These are phyloP conservation scores for Tolypocladium ophioglossoides DNA, from an alignment of 2,329 filamentous ascomycete species.

Conservation along the genomic window DNA sequence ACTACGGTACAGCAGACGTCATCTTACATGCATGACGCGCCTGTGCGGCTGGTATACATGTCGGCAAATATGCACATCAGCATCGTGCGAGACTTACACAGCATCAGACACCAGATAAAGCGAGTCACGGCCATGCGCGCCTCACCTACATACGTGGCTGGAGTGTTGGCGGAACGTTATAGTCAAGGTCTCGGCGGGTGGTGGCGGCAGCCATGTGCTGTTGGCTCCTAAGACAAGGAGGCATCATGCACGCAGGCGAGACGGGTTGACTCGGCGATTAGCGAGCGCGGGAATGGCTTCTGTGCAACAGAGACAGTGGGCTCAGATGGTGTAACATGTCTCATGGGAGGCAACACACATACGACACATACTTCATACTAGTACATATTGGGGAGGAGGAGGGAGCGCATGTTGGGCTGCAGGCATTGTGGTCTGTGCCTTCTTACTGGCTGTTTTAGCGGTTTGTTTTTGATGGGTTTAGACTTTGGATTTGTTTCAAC, in stretches of 20 bases:
- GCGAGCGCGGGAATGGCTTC: slow-evolving; percentile 4
- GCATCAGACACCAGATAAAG: slow-evolving; percentile 1
- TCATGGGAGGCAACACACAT: neutral
- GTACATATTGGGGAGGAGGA: neutral
- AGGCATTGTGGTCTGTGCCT: neutral
- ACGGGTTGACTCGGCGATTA: slow-evolving; percentile 4
- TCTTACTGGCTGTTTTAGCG: neutral
- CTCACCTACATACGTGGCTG: neutral
- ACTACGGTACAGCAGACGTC: neutral
- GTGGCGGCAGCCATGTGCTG: neutral
- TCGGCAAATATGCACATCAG: neutral
- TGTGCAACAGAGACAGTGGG: neutral
- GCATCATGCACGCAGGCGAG: slow-evolving; percentile 2
- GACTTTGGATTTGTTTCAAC: neutral
- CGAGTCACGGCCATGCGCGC: neutral
- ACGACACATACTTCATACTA: neutral
- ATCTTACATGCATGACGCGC: neutral
- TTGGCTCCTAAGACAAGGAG: neutral
- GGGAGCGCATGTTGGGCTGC: neutral
- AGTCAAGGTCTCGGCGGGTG: neutral
- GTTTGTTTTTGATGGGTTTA: neutral
- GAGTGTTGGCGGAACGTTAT: neutral
- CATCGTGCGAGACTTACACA: slow-evolving; percentile 1
- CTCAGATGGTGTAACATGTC: neutral
- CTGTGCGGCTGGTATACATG: neutral